phyloP scores from a whole-genome alignment of 108 stramenopile species.

The Schizochytrium sp. region DNA sequence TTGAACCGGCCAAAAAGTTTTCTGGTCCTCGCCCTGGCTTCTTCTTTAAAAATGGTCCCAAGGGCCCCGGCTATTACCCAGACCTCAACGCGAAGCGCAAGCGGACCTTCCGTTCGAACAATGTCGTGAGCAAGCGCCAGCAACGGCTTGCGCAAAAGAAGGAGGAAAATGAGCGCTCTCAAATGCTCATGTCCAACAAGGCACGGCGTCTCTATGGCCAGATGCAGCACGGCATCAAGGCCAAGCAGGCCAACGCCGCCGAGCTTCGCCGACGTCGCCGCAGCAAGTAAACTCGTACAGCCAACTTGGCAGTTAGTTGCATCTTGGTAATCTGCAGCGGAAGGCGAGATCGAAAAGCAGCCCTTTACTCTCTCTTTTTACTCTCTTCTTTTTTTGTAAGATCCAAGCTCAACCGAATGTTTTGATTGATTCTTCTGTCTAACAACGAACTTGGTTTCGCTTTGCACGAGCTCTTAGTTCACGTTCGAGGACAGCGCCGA shows the following conservation, averaged over 20 bases:
- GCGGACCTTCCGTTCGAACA: conserved; percentile 7
- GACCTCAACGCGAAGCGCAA: conserved; percentile 23
- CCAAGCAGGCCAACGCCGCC: conserved; percentile 72
- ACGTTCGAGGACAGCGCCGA: background rate
- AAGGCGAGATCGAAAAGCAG: too few species aligned
- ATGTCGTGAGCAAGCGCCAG: background rate
- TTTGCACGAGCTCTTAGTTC: background rate
- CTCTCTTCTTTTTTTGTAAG: too few species aligned
- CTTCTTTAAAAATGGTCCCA: conserved; percentile 27
- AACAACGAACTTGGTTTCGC: too few species aligned
- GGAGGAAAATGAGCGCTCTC: conserved; percentile 72
- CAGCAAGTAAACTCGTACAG: background rate
- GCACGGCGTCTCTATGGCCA: conserved; percentile 73
- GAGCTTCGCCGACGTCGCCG: conserved; percentile 54
- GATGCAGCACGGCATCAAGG: conserved; percentile 81
- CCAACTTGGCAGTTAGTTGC: background rate
- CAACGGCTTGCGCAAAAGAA: conserved; percentile 23
- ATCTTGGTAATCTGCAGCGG: background rate
- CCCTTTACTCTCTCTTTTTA: too few species aligned
- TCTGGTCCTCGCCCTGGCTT: conserved; percentile 27
- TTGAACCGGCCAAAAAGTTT: conserved; percentile 27
- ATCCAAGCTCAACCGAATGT: too few species aligned
- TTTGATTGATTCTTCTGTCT: too few species aligned
- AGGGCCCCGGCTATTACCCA: conserved; percentile 38
- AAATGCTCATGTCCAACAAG: conserved; percentile 85